phyloP scores from a whole-genome alignment of 2,329 filamentous ascomycete species.

The Ophioceras dolichostomum region DNA sequence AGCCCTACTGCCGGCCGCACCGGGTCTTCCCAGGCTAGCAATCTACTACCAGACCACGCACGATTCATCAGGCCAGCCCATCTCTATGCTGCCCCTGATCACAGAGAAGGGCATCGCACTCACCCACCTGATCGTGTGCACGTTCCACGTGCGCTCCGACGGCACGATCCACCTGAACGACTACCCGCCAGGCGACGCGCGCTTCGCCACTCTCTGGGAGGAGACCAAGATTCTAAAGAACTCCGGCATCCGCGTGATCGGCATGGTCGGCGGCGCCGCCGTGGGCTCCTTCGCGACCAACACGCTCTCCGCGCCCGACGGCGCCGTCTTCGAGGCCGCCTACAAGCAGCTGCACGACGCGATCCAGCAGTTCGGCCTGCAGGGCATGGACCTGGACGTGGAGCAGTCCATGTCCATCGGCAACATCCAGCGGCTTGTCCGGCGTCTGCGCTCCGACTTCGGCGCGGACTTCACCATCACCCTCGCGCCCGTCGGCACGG shows the following conservation, averaged over 20 bases:
- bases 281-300: conserved; percentile 52
- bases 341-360: conserved; percentile 54
- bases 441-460: conserved; percentile 51
- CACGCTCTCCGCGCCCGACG: conserved; percentile 33
- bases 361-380: conserved; percentile 41
- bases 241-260: conserved; percentile 66
- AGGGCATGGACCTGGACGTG: conserved; percentile 62
- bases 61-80: conserved; percentile 25
- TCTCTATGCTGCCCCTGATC: conserved; percentile 42
- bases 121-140: conserved; percentile 79
- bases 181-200: conserved; percentile 52
- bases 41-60: conserved; percentile 45
- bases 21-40: conserved; percentile 31
- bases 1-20: background rate
- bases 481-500: conserved; percentile 65
- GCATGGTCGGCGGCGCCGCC: conserved; percentile 80
- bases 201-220: conserved; percentile 64
- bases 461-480: conserved; percentile 59
- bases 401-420: conserved; percentile 61
- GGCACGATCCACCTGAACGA: conserved; percentile 72
- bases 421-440: conserved; percentile 49
- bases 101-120: conserved; percentile 32
- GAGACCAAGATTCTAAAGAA: conserved; percentile 63
- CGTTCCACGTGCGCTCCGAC: conserved; percentile 66
- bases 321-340: conserved; percentile 52